Percentiles rank a stretch among this genome's conserved stretches.
Evolutionary conservation across 371 early-diverging fungal species (phyloP).

Genomic region (Funneliformis caledonium): DNA sequence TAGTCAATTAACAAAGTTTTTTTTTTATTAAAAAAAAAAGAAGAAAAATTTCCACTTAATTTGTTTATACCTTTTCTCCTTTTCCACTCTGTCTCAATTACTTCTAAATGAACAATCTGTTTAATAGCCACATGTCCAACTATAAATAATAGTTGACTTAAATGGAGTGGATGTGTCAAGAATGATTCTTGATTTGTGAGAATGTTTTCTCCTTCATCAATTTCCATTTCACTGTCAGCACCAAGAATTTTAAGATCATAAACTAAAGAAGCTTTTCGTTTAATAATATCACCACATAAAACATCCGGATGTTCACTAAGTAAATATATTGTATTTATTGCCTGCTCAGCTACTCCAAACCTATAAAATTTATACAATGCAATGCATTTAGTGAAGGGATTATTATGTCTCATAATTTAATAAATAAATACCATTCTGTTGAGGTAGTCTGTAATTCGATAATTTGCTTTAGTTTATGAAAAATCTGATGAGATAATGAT

Average conservation of each 20-base stretch:
- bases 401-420: too few species aligned
- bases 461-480: slow-evolving; percentile 63
- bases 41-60: slow-evolving; percentile 25
- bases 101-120: slow-evolving; percentile 92
- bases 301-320: slow-evolving; percentile 89
- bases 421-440: slow-evolving; percentile 64
- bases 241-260: slow-evolving; percentile 43
- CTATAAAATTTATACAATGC: slow-evolving; percentile 45
- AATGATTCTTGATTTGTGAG: slow-evolving; percentile 45
- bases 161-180: slow-evolving; percentile 64
- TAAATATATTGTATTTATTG: slow-evolving; percentile 86
- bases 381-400: not conserved
- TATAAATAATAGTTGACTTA: slow-evolving; percentile 86
- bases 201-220: slow-evolving; percentile 28
- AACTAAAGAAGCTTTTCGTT: slow-evolving; percentile 55
- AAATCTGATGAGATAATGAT: slow-evolving; percentile 75
- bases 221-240: slow-evolving; percentile 26
- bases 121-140: slow-evolving; percentile 95
- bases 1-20: too few species aligned
- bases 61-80: slow-evolving; percentile 60
- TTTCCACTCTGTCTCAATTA: slow-evolving; percentile 88
- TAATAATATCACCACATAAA: slow-evolving; percentile 76
- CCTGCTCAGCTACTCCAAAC: slow-evolving; percentile 93
- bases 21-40: not conserved
- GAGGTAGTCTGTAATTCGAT: slow-evolving; percentile 64